Percentiles rank a stretch among this genome's conserved stretches.
phyloP scores from a whole-genome alignment of 163 green algal species.

The Chloromonas sp. region DNA sequence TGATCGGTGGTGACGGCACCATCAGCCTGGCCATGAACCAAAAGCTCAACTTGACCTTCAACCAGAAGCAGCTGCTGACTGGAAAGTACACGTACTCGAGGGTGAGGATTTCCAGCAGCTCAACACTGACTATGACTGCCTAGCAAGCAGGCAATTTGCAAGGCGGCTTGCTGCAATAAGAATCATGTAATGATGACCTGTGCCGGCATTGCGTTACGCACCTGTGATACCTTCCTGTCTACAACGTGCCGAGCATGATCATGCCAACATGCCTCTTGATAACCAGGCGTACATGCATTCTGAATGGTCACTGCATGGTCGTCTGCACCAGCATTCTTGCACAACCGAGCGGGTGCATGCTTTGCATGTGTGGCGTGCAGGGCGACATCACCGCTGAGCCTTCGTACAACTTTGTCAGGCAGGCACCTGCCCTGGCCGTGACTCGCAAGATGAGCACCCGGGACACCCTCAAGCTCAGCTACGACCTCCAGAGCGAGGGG shows the following conservation, averaged over 20 bases:
- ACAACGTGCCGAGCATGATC: no score
- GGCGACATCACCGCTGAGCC: constrained; percentile 19
- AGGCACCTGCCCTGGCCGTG: constrained; percentile 6
- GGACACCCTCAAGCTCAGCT: constrained; percentile 18
- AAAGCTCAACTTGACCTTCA: constrained; percentile 22
- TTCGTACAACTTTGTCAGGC: constrained; percentile 16
- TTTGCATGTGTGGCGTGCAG: not conserved
- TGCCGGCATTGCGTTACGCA: no score
- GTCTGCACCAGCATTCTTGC: no score
- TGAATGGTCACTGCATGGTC: not conserved
- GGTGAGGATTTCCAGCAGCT: not conserved
- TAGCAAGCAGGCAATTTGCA: not conserved
- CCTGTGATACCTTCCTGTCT: no score
- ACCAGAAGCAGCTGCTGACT: constrained; percentile 19
- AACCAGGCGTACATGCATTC: not conserved
- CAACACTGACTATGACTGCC: not conserved
- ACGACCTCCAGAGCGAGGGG: constrained; percentile 16
- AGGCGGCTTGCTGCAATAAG: not conserved
- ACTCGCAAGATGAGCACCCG: constrained; percentile 12
- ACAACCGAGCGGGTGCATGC: no score
- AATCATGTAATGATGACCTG: no score
- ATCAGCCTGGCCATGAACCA: not conserved
- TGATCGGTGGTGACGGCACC: constrained; percentile 9
- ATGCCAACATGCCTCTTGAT: not conserved
- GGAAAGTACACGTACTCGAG: constrained; percentile 13